Conservation (phyloP, 2,329 filamentous ascomycete genomes). For the Ceratocystiopsis minuta region DNA sequence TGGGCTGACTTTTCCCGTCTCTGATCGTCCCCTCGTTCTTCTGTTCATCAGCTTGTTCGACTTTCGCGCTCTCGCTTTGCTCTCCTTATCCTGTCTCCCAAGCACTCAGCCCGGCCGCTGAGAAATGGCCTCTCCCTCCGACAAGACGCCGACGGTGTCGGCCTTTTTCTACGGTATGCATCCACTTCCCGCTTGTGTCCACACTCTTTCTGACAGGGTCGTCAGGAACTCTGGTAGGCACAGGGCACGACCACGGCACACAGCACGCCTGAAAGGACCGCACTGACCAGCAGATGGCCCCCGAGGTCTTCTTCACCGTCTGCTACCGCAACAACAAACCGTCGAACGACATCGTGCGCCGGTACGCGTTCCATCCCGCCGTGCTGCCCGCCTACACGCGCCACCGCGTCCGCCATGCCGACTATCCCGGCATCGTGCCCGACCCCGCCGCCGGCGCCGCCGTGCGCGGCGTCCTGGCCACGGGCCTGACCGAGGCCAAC, state of each 20-base stretch:
- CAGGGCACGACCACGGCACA: no score
- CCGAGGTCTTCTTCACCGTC: constrained; percentile 69
- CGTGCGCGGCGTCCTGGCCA: constrained; percentile 53
- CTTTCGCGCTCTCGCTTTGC: no score
- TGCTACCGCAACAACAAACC: constrained; percentile 44
- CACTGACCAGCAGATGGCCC: constrained; percentile 44
- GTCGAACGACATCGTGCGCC: constrained; percentile 28
- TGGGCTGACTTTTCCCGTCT: no score
- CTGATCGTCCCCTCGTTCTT: no score
- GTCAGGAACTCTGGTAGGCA: constrained; percentile 22
- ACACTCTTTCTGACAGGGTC: not conserved
- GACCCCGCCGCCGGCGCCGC: constrained; percentile 38
- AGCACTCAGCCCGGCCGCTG: no score
- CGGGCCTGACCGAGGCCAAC: constrained; percentile 62
- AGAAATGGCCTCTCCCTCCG: no score
- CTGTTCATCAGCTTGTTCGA: no score
- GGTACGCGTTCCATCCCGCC: constrained; percentile 53
- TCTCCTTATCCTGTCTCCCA: no score
- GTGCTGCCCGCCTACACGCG: constrained; percentile 59
- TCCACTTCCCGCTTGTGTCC: not conserved
- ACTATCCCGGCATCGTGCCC: constrained; percentile 63
- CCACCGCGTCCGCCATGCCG: constrained; percentile 45
- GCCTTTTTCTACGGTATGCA: constrained; percentile 28
- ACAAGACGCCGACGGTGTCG: no score
- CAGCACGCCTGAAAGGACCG: no score